phyloP scores from a whole-genome alignment of 192 early-diverging fungal species.

The Linnemannia zychae region DNA sequence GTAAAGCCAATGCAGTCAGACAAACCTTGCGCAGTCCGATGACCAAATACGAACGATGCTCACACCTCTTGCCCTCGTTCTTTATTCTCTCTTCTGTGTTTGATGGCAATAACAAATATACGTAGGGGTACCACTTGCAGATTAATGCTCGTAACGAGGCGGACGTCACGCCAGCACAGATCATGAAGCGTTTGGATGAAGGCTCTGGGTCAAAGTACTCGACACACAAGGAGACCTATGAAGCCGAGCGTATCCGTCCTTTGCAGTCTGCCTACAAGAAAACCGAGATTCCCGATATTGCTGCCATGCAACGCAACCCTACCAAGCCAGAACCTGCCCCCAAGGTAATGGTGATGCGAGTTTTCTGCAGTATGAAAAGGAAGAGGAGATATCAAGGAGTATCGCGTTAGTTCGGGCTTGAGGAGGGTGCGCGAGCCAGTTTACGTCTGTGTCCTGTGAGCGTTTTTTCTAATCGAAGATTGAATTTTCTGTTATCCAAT shows the following conservation, averaged over 20 bases:
- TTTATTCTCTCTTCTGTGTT: background rate
- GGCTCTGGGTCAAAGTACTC: conserved; percentile 94
- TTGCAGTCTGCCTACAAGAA: conserved; percentile 72
- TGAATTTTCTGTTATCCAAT: background rate
- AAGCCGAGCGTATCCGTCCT: conserved; percentile 48
- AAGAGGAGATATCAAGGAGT: too few relatives aligned
- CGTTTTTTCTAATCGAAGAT: background rate
- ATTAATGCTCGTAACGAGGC: conserved; percentile 87
- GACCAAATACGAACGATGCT: background rate
- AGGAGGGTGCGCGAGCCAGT: background rate
- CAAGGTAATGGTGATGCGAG: conserved; percentile 24
- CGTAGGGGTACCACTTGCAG: conserved; percentile 86
- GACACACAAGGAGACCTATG: conserved; percentile 70
- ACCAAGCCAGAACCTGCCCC: conserved; percentile 62
- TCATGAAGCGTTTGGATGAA: conserved; percentile 88
- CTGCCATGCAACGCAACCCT: conserved; percentile 61
- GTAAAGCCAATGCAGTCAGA: conserved; percentile 53
- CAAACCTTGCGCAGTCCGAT: background rate
- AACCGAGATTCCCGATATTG: conserved; percentile 70
- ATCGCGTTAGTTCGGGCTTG: background rate
- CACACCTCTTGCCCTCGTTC: background rate
- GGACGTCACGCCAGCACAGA: conserved; percentile 85
- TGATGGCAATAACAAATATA: background rate
- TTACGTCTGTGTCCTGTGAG: background rate
- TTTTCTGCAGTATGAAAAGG: background rate